Evolutionary conservation across 495 filamentous ascomycete genomes (phyloP), one percentile per base, ranked within the genome.

Genomic region (Podospora appendiculata): DNA sequence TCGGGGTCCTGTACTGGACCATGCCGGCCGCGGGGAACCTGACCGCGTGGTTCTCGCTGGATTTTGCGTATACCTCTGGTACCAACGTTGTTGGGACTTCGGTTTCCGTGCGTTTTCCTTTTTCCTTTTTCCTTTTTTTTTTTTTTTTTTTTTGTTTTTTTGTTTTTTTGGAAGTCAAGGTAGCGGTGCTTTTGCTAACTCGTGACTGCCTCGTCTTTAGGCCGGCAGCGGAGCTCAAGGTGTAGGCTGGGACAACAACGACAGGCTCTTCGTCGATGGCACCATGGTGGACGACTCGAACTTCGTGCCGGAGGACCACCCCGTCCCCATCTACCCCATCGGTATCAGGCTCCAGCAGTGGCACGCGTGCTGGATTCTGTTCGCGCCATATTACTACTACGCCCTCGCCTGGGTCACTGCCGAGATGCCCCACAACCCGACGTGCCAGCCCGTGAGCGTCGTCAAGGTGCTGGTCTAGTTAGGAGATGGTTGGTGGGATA

Each of bases 351-450:
- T 70, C 51, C 58, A 71, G 51, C 66, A 74, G 53, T 84, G 79
- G 78, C 71, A 74, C 54, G 65, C 70, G 2, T 84, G 80, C 65
- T 69, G 64, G 58, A 72, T 76, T n/a, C 69, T 78, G 56, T 73
- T 69, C 45, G 58, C 54, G 9, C 71, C 69, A 13, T 83, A 83
- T 56, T 63, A 67, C 54, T 82, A 82, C 62, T 61, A 68, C 34
- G 71, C 72, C 0, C 51, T 83, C n/a, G 71, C 66, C 32, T 84
- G 78, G 78, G 63, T 70, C 6, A 73, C 74, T 7, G 47, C 58
- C 25, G 63, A 54, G 8, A 45, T 59, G 53, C 78, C 80, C 12
- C 69, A 77, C 65, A 84, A 82, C 59, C 79, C 79, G 6, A 79
- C 72, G 12, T 84, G 80, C 60, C 62, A 70, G 49, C 56, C 69